Base-by-base conservation (phyloP, 129 eudicot genomes). In the Flaveria sonorensis region DNA sequence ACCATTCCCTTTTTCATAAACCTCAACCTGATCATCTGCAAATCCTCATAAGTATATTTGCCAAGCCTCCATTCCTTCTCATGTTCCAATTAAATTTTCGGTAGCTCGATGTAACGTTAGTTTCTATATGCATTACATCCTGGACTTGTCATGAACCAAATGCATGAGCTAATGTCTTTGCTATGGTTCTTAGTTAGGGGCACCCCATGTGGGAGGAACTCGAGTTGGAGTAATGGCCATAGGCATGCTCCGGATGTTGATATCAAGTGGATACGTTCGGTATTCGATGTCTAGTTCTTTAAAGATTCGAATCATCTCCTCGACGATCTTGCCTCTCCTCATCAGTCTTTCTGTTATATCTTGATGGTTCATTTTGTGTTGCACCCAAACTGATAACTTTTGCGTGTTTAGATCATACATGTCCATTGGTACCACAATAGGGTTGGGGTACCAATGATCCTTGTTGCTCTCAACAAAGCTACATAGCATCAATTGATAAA, bases 241-340 rank as follows among this genome's bases (percentile, higher is more conserved):
- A 2, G 86, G 86, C 86, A 82, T 82, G 75, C 81, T 82, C n/a
- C 78, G 82, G 15, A 82, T 72, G 74, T 82, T 82, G 69, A 82
- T 72, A 77, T 76, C 82, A 2, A 76, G 65, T 16, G 82, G 85
- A 55, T 53, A 82, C 55, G 81, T 66, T 59, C 81, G 70, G 69
- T 77, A 81, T 77, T 84, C 88, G 3, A 85, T 68, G 67, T 85
- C 85, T 14, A 81, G 83, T 43, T 85, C 85, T 61, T 69, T 70
- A 40, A 81, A 85, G 18, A 77, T 77, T 61, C 70, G 65, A 21
- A 59, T 73, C 85, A 85, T 81, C 78, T 81, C 88, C 47, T 81
- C 85, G 0, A 85, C 61, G 6, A 85, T 57, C 72, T 74, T 72
- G 12, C 85, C 77, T 47, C 88, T 81, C 19, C 88, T 77, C 39